Conservation (phyloP, 1,139 yeast species). For the Pneumocystis murina region DNA sequence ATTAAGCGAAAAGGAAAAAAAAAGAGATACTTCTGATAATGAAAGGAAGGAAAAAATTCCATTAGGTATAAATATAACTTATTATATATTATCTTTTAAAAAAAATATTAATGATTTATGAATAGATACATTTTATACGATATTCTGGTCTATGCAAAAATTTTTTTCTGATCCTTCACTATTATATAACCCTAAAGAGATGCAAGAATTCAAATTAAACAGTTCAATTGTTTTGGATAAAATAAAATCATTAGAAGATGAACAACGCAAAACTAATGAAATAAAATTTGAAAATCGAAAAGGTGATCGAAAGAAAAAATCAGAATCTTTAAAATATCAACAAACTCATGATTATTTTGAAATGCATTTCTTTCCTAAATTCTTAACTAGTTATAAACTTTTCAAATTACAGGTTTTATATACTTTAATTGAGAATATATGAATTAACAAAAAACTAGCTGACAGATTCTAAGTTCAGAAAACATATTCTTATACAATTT, state of each 20-base stretch:
- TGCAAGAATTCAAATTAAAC: neutral
- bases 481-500: slow-evolving; percentile 23
- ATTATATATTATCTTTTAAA: slow-evolving; percentile 1
- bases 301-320: slow-evolving; percentile 2
- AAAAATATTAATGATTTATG: neutral
- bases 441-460: slow-evolving; percentile 25
- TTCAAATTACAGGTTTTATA: slow-evolving; percentile 9
- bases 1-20: neutral
- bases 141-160: slow-evolving; percentile 16
- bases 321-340: slow-evolving; percentile 4
- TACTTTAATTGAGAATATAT: slow-evolving; percentile 26
- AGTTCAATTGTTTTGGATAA: neutral
- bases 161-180: slow-evolving; percentile 13
- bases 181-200: slow-evolving; percentile 7
- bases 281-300: slow-evolving; percentile 5
- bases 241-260: slow-evolving; percentile 3
- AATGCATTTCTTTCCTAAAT: slow-evolving; percentile 11
- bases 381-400: slow-evolving; percentile 6
- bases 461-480: slow-evolving; percentile 23
- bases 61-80: slow-evolving; percentile 5
- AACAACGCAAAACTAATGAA: slow-evolving; percentile 3
- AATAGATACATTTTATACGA: slow-evolving; percentile 8
- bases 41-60: slow-evolving; percentile 13
- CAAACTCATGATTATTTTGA: slow-evolving; percentile 6
- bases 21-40: slow-evolving; percentile 2